A percentile compares a stretch with the other conserved stretches of the same genome.
Evolutionary conservation across 768 basidiomycete species (phyloP).

Genomic region (Fistulinella prunicolor): DNA sequence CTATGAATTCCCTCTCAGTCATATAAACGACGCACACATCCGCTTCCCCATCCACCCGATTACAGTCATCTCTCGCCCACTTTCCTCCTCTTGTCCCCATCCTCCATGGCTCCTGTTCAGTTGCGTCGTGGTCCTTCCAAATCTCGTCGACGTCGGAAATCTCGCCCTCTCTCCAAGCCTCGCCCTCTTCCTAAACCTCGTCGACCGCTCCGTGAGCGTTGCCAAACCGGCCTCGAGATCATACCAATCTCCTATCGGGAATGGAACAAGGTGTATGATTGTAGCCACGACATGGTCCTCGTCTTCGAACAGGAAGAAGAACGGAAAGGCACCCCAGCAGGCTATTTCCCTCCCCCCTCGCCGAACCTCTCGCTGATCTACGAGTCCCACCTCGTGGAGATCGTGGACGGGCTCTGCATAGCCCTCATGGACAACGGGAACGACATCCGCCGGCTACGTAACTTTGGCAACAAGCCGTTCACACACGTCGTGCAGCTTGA

Average conservation of each 20-base stretch:
- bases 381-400: slow-evolving; percentile 8
- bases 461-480: slow-evolving; percentile 10
- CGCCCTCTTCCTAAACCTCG: not conserved
- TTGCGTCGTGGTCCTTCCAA: too few relatives aligned
- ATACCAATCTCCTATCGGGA: slow-evolving; percentile 8
- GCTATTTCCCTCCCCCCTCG: too few relatives aligned
- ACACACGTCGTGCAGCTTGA: slow-evolving; percentile 21
- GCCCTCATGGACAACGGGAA: slow-evolving; percentile 15
- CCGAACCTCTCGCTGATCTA: too few relatives aligned
- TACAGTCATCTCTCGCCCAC: too few relatives aligned
- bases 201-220: slow-evolving; percentile 11
- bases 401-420: slow-evolving; percentile 17
- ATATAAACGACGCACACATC: not conserved
- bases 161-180: not conserved
- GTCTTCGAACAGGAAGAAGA: slow-evolving; percentile 4
- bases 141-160: too few relatives aligned
- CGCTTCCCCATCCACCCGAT: not conserved
- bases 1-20: not conserved
- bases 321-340: too few relatives aligned
- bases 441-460: slow-evolving; percentile 9
- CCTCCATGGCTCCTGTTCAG: too few relatives aligned
- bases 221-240: slow-evolving; percentile 6
- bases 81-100: too few relatives aligned
- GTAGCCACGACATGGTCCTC: not conserved
- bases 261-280: not conserved